Evolutionary conservation across 306 rosid species (phyloP), one percentile per base, ranked within the genome.

Genomic region (Quercus variabilis): DNA sequence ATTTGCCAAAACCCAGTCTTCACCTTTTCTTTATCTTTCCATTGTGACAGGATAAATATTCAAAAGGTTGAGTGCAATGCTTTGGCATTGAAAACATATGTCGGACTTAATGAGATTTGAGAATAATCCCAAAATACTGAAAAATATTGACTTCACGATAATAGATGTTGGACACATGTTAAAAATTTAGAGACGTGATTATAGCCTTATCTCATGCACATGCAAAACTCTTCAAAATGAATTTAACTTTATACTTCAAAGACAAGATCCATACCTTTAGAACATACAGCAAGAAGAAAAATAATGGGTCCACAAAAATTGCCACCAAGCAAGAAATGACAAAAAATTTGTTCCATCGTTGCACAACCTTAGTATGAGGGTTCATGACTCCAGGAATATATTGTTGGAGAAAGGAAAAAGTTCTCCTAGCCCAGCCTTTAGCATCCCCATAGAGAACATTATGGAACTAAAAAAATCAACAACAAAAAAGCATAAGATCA

Each of bases 281-380:
- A 73, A 82, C 91, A 71, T 82, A 83, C 30, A 91, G 87, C 85
- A 88, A 43, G 79, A 89, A 89, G 89, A 92, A 92, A 88, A 90
- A 88, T 75, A 94, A 83, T 1, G 98, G 98, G 78, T 94, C 97
- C 58, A 94, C 86, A 80, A 92, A 94, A 77, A 91, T 87, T 73
- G 97, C 89, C 38, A 82, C 33, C 63, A 92, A 55, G 90, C 98
- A 91, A 80, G 86, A 79, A 64, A 91, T 89, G 85, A 85, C 94
- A 72, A 94, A 92, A 78, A 87, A 80, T 68, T 87, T 79, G 87
- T 82, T 92, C 98, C 98, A 94, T 15, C 30, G 88, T 75, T 91
- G 98, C 73, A 92, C 88, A 52, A 86, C 75, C 85, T 80, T 92
- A 68, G 89, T 13, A 79, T 92, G 98, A 82, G 97, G 98, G 73